phyloP scores from a whole-genome alignment of 257 asterid genomes.

The Solanum neorickii region DNA sequence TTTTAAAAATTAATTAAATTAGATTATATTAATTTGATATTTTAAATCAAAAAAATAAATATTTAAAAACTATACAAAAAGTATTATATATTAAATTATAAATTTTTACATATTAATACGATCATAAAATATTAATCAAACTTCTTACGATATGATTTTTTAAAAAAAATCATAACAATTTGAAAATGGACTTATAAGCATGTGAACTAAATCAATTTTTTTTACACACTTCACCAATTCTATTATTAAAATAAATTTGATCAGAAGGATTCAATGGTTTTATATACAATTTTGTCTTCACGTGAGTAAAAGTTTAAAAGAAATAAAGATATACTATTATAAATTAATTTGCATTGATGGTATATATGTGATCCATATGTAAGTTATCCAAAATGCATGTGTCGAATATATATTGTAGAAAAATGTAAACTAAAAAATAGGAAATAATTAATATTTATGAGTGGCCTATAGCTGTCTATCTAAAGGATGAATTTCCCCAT shows the following conservation, averaged over 20 bases:
- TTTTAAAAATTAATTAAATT: too few relatives aligned
- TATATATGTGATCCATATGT: neutral
- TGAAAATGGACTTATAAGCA: neutral
- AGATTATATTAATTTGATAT: too few relatives aligned
- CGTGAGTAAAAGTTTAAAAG: neutral
- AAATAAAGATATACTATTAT: neutral
- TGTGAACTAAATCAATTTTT: neutral
- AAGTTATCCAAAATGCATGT: neutral
- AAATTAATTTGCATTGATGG: neutral
- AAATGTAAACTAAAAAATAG: neutral
- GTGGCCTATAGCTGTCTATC: neutral
- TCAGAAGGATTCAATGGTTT: too few relatives aligned
- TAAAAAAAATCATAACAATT: neutral
- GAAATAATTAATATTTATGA: neutral
- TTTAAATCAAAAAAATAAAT: too few relatives aligned
- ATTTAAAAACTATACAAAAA: too few relatives aligned
- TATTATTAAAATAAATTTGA: too few relatives aligned
- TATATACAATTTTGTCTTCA: too few relatives aligned
- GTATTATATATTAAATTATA: too few relatives aligned
- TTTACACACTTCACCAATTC: neutral
- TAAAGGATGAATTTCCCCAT: slow-evolving; percentile 6
- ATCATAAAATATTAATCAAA: neutral
- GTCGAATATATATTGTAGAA: neutral
- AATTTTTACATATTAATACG: too few relatives aligned
- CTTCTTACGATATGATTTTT: too few relatives aligned